These are phyloP conservation scores for Spinacia oleracea DNA, from an alignment of 179 eudicot species.

Conservation along the genomic window DNA sequence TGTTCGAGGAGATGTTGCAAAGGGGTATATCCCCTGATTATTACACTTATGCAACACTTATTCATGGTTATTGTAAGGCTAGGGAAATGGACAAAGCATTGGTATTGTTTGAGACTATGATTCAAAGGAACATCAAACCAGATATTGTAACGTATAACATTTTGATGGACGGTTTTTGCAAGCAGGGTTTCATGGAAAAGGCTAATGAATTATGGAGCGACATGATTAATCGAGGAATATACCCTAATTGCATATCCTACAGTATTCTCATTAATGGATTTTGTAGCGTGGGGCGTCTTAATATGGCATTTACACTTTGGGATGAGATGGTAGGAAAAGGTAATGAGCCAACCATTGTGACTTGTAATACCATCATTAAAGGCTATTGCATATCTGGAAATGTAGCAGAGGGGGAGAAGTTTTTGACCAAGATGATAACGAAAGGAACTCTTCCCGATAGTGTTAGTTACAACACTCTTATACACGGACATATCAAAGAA, in stretches of 20 bases:
- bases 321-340: conserved; percentile 74
- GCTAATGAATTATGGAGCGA: conserved; percentile 52
- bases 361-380: conserved; percentile 68
- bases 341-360: conserved; percentile 59
- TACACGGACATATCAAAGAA: conserved; percentile 65
- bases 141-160: conserved; percentile 79
- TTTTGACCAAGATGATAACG: conserved; percentile 44
- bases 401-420: conserved; percentile 46
- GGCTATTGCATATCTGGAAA: conserved; percentile 72
- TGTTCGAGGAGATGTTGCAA: conserved; percentile 75
- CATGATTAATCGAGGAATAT: conserved; percentile 48
- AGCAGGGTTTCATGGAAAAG: conserved; percentile 64
- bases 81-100: conserved; percentile 55
- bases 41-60: conserved; percentile 67
- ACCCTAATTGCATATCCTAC: conserved; percentile 64
- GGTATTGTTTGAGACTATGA: conserved; percentile 57
- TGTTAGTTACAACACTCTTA: conserved; percentile 71
- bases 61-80: conserved; percentile 68
- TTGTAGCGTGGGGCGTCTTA: conserved; percentile 44
- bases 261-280: conserved; percentile 65
- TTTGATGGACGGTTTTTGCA: conserved; percentile 79
- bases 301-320: conserved; percentile 68
- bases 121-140: conserved; percentile 65
- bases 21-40: conserved; percentile 72
- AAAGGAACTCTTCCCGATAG: conserved; percentile 56